Evolutionary conservation across 2,329 filamentous ascomycete species (phyloP).

Genomic region (Metarhizium album): DNA sequence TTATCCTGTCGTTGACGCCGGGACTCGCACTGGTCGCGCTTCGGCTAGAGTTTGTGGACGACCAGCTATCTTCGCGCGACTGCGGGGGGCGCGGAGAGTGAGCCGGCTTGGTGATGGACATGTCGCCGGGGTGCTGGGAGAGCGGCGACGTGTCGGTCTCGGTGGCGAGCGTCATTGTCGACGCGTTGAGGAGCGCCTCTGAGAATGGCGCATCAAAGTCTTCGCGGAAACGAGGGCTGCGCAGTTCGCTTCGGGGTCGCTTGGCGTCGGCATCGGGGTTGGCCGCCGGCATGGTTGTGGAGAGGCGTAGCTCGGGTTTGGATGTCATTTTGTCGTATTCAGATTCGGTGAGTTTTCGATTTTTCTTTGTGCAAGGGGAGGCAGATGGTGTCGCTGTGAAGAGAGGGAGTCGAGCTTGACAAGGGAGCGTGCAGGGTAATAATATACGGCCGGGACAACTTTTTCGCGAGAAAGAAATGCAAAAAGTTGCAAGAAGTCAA

Average conservation of each 20-base stretch:
- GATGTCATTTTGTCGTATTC: slow-evolving; percentile 15
- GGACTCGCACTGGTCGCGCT: slow-evolving; percentile 11
- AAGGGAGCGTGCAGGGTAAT: background rate
- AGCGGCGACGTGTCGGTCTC: slow-evolving; percentile 6
- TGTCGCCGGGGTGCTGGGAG: background rate
- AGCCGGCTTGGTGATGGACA: background rate
- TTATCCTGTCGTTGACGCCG: slow-evolving; percentile 21
- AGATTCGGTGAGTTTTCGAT: no score
- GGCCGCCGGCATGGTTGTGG: slow-evolving; percentile 3
- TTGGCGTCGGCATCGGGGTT: slow-evolving; percentile 9
- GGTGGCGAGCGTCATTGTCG: slow-evolving; percentile 17
- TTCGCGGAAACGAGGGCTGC: slow-evolving; percentile 25
- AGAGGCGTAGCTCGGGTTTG: slow-evolving; percentile 13
- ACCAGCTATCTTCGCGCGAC: slow-evolving; percentile 15
- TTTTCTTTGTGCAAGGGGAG: background rate
- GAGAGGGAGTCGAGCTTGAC: background rate
- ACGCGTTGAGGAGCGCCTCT: slow-evolving; percentile 22
- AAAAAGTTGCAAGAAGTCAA: background rate
- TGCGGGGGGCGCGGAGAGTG: slow-evolving; percentile 1
- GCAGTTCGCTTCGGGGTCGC: slow-evolving; percentile 11
- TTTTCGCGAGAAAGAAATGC: background rate
- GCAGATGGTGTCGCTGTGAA: background rate
- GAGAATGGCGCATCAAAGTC: slow-evolving; percentile 29
- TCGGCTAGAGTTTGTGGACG: slow-evolving; percentile 17
- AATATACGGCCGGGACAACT: background rate